A percentile compares a stretch with the other conserved stretches of the same genome.
phyloP scores from a whole-genome alignment of 768 basidiomycete species.

The Lactifluus subvellereus region DNA sequence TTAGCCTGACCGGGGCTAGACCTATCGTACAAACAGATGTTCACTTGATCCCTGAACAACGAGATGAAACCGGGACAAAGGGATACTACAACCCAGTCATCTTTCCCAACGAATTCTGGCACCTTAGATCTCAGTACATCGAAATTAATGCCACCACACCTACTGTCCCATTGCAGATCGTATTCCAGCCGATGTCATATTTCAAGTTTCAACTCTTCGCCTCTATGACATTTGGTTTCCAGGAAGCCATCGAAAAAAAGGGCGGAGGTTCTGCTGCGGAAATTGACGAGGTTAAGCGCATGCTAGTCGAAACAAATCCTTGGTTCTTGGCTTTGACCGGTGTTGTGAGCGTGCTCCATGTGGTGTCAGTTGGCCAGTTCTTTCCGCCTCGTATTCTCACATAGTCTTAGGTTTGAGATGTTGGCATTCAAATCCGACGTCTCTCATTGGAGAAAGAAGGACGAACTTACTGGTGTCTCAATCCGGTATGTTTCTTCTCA shows the following conservation, averaged over 20 bases:
- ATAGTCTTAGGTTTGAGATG: constrained; percentile 72
- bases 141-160: constrained; percentile 85
- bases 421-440: constrained; percentile 94
- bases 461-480: constrained; percentile 93
- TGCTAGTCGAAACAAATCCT: constrained; percentile 84
- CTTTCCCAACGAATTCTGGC: constrained; percentile 96
- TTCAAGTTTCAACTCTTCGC: constrained; percentile 86
- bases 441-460: constrained; percentile 90
- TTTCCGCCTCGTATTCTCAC: constrained; percentile 16
- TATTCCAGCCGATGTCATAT: constrained; percentile 79
- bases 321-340: constrained; percentile 83
- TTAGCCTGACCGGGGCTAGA: not conserved
- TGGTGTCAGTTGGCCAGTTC: constrained; percentile 51
- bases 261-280: constrained; percentile 59
- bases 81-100: constrained; percentile 83
- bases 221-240: constrained; percentile 79
- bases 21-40: constrained; percentile 45
- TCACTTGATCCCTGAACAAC: constrained; percentile 49
- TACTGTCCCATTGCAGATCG: constrained; percentile 71
- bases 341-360: constrained; percentile 81
- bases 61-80: constrained; percentile 58
- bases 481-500: constrained; percentile 50
- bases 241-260: constrained; percentile 77
- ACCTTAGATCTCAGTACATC: constrained; percentile 70
- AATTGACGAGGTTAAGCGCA: constrained; percentile 92